A percentile compares a stretch with the other conserved stretches of the same genome.
Evolutionary conservation across 2,329 filamentous ascomycete genomes (phyloP).

Genomic region (Dothideomycetes sp.): DNA sequence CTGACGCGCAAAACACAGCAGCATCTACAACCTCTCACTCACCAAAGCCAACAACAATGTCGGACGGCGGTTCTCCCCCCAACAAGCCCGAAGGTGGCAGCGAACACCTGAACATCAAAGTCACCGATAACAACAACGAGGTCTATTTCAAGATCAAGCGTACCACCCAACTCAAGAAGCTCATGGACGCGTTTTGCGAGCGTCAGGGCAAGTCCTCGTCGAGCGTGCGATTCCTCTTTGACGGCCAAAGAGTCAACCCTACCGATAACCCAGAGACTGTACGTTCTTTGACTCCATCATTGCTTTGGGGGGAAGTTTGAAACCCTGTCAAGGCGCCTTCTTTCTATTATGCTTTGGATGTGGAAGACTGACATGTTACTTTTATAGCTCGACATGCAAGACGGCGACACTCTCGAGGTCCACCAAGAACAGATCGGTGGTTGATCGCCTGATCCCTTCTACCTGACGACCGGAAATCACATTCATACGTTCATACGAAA

Average conservation of each 20-base stretch:
- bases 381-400: slow-evolving; percentile 82
- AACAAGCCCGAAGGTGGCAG: slow-evolving; percentile 38
- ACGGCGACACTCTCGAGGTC: slow-evolving; percentile 92
- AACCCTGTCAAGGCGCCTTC: not conserved
- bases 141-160: slow-evolving; percentile 99
- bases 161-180: slow-evolving; percentile 87
- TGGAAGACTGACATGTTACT: not conserved
- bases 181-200: slow-evolving; percentile 98
- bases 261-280: slow-evolving; percentile 87
- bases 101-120: slow-evolving; percentile 98
- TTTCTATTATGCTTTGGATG: not conserved
- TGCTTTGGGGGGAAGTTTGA: not conserved
- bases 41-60: slow-evolving; percentile 42
- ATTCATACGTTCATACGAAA: too few species aligned
- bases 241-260: slow-evolving; percentile 84
- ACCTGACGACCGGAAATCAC: too few species aligned
- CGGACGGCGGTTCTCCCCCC: slow-evolving; percentile 33
- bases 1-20: slow-evolving; percentile 2
- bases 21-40: too few species aligned
- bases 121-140: slow-evolving; percentile 98
- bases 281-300: slow-evolving; percentile 35
- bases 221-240: slow-evolving; percentile 89
- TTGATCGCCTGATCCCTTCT: too few species aligned
- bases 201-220: slow-evolving; percentile 78
- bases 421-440: slow-evolving; percentile 98